Evolutionary conservation across 2,329 filamentous ascomycete species (phyloP).

Genomic region (Colletotrichum plurivorum): DNA sequence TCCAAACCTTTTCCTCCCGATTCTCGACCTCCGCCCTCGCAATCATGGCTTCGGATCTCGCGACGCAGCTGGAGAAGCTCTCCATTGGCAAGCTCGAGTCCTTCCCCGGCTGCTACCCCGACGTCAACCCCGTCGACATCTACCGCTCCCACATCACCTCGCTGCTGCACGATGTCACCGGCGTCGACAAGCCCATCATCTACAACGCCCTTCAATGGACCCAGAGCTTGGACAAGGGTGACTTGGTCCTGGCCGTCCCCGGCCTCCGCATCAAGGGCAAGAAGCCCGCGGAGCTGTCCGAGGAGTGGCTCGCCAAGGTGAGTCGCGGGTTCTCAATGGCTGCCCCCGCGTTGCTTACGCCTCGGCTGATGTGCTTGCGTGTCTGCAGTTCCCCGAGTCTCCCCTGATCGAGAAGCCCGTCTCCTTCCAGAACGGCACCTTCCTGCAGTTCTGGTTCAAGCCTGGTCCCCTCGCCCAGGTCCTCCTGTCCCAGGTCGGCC

Average conservation of each 20-base stretch:
- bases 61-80: conserved; percentile 52
- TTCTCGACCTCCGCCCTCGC: conserved; percentile 22
- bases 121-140: conserved; percentile 82
- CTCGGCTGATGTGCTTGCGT: background rate
- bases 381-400: conserved; percentile 78
- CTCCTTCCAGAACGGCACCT: conserved; percentile 70
- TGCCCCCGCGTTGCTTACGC: background rate
- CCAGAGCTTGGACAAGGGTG: conserved; percentile 83
- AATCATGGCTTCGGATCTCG: conserved; percentile 48
- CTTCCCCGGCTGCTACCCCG: conserved; percentile 74
- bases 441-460: conserved; percentile 87
- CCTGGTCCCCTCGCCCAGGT: conserved; percentile 74
- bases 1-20: conserved; percentile 1
- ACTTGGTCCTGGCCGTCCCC: conserved; percentile 83
- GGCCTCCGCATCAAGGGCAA: conserved; percentile 83
- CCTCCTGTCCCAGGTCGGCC: conserved; percentile 78
- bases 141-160: conserved; percentile 84
- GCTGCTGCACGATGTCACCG: conserved; percentile 76
- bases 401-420: conserved; percentile 80
- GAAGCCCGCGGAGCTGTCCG: conserved; percentile 74
- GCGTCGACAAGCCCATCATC: conserved; percentile 78
- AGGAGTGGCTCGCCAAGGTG: conserved; percentile 74
- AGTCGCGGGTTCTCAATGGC: conserved; percentile 1
- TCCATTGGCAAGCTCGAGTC: conserved; percentile 52
- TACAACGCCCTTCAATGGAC: conserved; percentile 86